Percentiles rank a stretch among this genome's conserved stretches.
These are phyloP conservation scores for Hysterangium stoloniferum DNA, from an alignment of 768 basidiomycete genomes.

Conservation along the genomic window DNA sequence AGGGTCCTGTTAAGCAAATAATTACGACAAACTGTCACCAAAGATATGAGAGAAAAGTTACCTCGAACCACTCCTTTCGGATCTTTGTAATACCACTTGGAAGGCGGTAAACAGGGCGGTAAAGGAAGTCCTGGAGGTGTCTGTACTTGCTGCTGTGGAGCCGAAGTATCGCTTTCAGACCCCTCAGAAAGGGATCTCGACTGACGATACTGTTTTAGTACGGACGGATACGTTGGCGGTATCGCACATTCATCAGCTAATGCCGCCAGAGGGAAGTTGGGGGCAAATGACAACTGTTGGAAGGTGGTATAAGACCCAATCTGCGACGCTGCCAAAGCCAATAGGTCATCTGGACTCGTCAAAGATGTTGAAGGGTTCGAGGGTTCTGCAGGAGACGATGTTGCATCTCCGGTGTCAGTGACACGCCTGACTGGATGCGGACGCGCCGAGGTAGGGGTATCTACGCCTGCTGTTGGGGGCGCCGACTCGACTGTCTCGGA, in stretches of 20 bases:
- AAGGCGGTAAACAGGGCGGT: constrained; percentile 58
- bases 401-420: constrained; percentile 10
- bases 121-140: constrained; percentile 75
- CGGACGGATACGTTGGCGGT: constrained; percentile 80
- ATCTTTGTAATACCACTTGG: constrained; percentile 78
- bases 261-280: constrained; percentile 78
- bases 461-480: constrained; percentile 31
- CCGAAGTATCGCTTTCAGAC: constrained; percentile 32
- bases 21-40: background rate
- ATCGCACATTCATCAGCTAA: constrained; percentile 90
- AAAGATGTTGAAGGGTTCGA: constrained; percentile 28
- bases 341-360: constrained; percentile 55
- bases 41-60: constrained; percentile 26
- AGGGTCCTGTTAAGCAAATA: constrained; percentile 65
- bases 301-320: constrained; percentile 87
- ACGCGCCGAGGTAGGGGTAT: constrained; percentile 34
- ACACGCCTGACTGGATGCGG: constrained; percentile 11
- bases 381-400: constrained; percentile 19
- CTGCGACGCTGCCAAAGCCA: constrained; percentile 58
- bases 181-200: constrained; percentile 45
- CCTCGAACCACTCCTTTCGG: constrained; percentile 77
- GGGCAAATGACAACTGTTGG: constrained; percentile 81
- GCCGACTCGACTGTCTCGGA: constrained; percentile 27
- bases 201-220: constrained; percentile 59
- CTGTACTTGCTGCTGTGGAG: constrained; percentile 58